phyloP scores from a whole-genome alignment of 495 filamentous ascomycete genomes.

The Penicillium daleae region DNA sequence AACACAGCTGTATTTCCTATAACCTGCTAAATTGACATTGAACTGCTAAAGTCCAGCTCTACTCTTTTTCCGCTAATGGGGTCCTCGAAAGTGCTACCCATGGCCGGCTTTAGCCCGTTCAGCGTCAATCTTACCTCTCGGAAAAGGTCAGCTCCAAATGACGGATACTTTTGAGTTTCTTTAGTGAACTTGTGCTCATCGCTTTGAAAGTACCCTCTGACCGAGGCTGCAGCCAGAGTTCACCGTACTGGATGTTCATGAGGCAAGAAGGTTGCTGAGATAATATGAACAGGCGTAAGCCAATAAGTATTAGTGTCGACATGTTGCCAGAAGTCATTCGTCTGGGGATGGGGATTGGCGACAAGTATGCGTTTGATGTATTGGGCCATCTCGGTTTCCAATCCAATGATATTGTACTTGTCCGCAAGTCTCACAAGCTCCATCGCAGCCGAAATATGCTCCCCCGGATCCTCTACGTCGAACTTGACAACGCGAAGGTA shows the following conservation, averaged over 20 bases:
- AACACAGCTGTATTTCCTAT: too few relatives aligned
- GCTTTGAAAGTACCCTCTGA: constrained; percentile 22
- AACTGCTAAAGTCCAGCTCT: too few relatives aligned
- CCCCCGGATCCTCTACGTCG: constrained; percentile 15
- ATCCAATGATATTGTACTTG: constrained; percentile 27
- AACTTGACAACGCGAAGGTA: constrained; percentile 27
- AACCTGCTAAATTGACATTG: too few relatives aligned
- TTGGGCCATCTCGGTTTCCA: constrained; percentile 28
- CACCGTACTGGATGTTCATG: constrained; percentile 26
- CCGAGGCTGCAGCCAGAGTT: constrained; percentile 25
- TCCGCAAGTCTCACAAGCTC: constrained; percentile 32
- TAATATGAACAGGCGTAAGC: constrained; percentile 27
- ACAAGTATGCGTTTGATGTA: constrained; percentile 25
- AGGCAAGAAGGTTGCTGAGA: constrained; percentile 26
- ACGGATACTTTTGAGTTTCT: too few relatives aligned
- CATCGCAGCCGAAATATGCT: constrained; percentile 28
- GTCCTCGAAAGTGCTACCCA: too few relatives aligned
- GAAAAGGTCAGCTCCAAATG: too few relatives aligned
- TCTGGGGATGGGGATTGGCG: constrained; percentile 17
- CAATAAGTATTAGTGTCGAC: constrained; percentile 24
- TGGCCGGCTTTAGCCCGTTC: too few relatives aligned
- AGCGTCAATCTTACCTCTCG: too few relatives aligned
- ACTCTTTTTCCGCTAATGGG: too few relatives aligned
- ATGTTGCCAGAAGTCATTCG: background rate
- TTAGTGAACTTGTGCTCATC: too few relatives aligned